Conservation (phyloP, 129 eudicot genomes). For the Kitagawia praeruptora region DNA sequence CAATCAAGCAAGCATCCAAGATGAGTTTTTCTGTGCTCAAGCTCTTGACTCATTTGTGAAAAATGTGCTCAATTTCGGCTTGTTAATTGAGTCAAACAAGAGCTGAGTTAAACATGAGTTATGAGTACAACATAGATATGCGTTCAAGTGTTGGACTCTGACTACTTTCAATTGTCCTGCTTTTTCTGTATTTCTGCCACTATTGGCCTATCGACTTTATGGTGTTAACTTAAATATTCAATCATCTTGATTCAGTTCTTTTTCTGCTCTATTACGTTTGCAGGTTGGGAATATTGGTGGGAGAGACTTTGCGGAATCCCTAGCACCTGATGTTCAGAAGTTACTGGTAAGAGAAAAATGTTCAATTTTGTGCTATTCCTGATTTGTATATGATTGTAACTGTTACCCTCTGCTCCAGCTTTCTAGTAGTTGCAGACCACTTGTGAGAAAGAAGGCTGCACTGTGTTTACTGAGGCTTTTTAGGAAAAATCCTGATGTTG, state of each 20-base stretch:
- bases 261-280: slow-evolving; percentile 1
- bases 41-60: too few relatives aligned
- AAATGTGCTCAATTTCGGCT: too few relatives aligned
- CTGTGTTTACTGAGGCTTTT: slow-evolving; percentile 78
- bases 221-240: too few relatives aligned
- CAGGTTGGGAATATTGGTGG: slow-evolving; percentile 99
- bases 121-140: too few relatives aligned
- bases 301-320: slow-evolving; percentile 96
- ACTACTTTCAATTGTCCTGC: too few relatives aligned
- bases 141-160: too few relatives aligned
- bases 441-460: slow-evolving; percentile 99
- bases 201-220: too few relatives aligned
- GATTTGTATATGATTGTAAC: slow-evolving; percentile 8
- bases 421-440: slow-evolving; percentile 96
- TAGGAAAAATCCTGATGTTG: slow-evolving; percentile 94
- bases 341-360: slow-evolving; percentile 61
- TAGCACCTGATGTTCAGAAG: slow-evolving; percentile 98
- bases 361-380: neutral
- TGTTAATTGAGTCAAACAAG: too few relatives aligned
- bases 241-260: neutral
- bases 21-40: too few relatives aligned
- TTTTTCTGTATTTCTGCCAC: too few relatives aligned
- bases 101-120: too few relatives aligned
- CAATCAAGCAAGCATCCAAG: too few relatives aligned
- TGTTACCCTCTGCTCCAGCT: slow-evolving; percentile 43